phyloP scores from a whole-genome alignment of 768 basidiomycete species.

The Kondoa subrosea region DNA sequence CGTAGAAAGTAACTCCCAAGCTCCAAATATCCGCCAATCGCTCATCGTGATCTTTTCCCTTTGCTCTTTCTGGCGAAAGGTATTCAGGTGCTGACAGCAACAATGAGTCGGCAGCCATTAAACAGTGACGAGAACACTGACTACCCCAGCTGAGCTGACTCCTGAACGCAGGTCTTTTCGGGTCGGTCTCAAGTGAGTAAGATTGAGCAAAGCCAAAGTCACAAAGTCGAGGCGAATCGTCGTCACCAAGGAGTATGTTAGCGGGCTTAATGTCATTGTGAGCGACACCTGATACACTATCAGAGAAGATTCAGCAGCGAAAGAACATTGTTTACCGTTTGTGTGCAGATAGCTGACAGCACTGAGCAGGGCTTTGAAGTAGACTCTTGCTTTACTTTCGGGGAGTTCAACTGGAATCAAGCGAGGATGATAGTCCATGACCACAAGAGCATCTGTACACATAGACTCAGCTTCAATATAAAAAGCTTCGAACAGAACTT shows the following conservation, averaged over 20 bases:
- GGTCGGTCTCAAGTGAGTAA: background rate
- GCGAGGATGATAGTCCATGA: slow-evolving; percentile 69
- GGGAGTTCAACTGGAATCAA: slow-evolving; percentile 76
- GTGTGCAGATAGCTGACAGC: slow-evolving; percentile 53
- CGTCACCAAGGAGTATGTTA: slow-evolving; percentile 68
- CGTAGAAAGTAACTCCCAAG: slow-evolving; percentile 59
- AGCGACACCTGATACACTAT: slow-evolving; percentile 50
- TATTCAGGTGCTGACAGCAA: slow-evolving; percentile 41
- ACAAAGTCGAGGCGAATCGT: slow-evolving; percentile 58
- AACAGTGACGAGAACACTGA: slow-evolving; percentile 42
- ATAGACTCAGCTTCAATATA: no score
- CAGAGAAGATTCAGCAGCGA: background rate
- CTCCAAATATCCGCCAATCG: slow-evolving; percentile 54
- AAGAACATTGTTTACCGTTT: slow-evolving; percentile 30
- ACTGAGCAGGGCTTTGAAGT: slow-evolving; percentile 74
- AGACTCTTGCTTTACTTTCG: slow-evolving; percentile 55
- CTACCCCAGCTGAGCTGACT: slow-evolving; percentile 40
- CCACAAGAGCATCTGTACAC: slow-evolving; percentile 19
- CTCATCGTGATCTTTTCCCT: slow-evolving; percentile 77
- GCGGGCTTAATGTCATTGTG: slow-evolving; percentile 93
- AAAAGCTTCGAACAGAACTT: no score
- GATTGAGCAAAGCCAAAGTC: slow-evolving; percentile 88
- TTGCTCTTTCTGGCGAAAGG: slow-evolving; percentile 77
- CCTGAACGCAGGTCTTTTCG: slow-evolving; percentile 15
- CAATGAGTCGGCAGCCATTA: background rate